Evolutionary conservation across 1,284 basidiomycete species (phyloP).

Genomic region (Porogramme epimiltina): DNA sequence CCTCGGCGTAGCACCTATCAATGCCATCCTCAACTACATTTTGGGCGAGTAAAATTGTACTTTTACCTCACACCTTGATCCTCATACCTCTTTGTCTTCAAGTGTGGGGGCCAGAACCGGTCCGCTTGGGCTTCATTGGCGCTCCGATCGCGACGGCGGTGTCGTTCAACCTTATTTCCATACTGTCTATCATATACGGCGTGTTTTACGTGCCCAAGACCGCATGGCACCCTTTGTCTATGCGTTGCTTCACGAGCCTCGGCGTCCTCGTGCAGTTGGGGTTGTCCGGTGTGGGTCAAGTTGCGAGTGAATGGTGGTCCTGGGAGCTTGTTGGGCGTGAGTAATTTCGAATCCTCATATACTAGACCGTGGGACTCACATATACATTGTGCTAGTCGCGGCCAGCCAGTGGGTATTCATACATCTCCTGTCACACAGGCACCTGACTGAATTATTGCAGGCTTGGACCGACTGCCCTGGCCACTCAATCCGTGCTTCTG

Average conservation of each 20-base stretch:
- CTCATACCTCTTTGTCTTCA: too few species aligned
- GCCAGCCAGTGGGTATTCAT: slow-evolving; percentile 54
- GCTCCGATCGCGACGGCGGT: slow-evolving; percentile 90
- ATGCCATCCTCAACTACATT: slow-evolving; percentile 81
- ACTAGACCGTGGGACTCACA: not conserved
- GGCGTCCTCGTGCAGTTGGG: slow-evolving; percentile 77
- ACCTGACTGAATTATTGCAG: slow-evolving; percentile 26
- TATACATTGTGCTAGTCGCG: slow-evolving; percentile 39
- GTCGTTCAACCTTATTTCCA: slow-evolving; percentile 83
- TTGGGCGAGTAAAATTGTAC: slow-evolving; percentile 52
- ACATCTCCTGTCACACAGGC: too few species aligned
- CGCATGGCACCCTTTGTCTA: slow-evolving; percentile 84
- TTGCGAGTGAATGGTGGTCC: slow-evolving; percentile 88
- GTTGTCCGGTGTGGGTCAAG: slow-evolving; percentile 73
- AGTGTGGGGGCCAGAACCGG: slow-evolving; percentile 83
- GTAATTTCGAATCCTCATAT: slow-evolving; percentile 24
- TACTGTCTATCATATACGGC: slow-evolving; percentile 74
- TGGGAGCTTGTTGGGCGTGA: slow-evolving; percentile 77
- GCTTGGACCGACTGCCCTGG: slow-evolving; percentile 62
- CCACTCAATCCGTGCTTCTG: slow-evolving; percentile 75
- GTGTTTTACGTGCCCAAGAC: slow-evolving; percentile 73
- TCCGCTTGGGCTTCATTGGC: slow-evolving; percentile 90
- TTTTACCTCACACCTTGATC: not conserved
- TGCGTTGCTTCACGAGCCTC: slow-evolving; percentile 68
- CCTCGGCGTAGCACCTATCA: slow-evolving; percentile 84